Evolutionary conservation across 2,329 filamentous ascomycete genomes (phyloP).

Genomic region (Pyricularia grisea): DNA sequence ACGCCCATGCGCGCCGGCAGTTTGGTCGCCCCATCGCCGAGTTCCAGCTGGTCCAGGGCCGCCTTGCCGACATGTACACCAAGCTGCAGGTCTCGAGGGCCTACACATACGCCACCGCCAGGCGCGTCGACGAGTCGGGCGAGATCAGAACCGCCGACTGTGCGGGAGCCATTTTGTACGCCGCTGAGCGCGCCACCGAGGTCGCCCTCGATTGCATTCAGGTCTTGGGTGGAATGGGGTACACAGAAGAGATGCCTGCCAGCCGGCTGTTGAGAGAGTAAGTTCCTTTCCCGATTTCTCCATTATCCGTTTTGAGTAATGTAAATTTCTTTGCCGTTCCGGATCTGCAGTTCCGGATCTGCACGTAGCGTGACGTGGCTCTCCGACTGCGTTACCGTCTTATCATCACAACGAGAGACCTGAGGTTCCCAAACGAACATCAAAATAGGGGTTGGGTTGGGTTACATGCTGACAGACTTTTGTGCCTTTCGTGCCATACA

Average conservation of each 20-base stretch:
- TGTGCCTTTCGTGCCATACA: slow-evolving; percentile 15
- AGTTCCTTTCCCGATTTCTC: slow-evolving; percentile 17
- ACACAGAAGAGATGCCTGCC: slow-evolving; percentile 89
- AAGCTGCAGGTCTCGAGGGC: slow-evolving; percentile 76
- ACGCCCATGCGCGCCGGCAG: slow-evolving; percentile 80
- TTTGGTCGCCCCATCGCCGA: slow-evolving; percentile 81
- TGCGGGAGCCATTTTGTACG: slow-evolving; percentile 87
- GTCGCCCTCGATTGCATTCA: slow-evolving; percentile 83
- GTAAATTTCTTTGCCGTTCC: background rate
- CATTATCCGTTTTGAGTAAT: background rate
- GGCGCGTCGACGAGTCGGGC: slow-evolving; percentile 66
- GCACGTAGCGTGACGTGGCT: background rate
- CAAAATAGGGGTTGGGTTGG: background rate
- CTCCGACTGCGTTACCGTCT: background rate
- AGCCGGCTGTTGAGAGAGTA: slow-evolving; percentile 70
- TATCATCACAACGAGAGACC: background rate
- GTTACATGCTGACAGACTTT: slow-evolving; percentile 17
- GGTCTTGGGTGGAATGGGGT: slow-evolving; percentile 88
- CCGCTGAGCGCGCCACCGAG: slow-evolving; percentile 83
- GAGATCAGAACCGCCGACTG: slow-evolving; percentile 80
- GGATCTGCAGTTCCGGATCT: background rate
- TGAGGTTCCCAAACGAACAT: background rate
- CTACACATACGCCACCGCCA: slow-evolving; percentile 81
- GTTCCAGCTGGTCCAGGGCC: slow-evolving; percentile 88
- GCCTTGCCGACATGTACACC: slow-evolving; percentile 95